Evolutionary conservation across 768 basidiomycete genomes (phyloP).

Genomic region (Rhizopogon vesiculosus): DNA sequence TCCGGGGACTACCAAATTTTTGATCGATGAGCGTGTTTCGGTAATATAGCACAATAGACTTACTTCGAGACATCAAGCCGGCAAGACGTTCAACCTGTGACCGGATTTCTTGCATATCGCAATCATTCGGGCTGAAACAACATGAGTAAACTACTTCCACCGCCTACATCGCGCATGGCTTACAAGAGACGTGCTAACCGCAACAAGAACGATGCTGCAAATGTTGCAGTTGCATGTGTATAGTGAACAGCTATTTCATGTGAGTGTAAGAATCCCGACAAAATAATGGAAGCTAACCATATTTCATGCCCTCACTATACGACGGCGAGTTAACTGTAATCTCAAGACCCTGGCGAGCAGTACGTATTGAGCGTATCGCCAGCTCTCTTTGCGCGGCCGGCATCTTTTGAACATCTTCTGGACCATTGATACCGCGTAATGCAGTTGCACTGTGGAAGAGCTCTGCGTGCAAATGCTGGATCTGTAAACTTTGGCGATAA

Average conservation of each 20-base stretch:
- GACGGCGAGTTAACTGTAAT: conserved; percentile 81
- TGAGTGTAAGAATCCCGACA: conserved; percentile 1
- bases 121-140: conserved; percentile 69
- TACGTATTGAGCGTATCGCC: conserved; percentile 77
- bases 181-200: conserved; percentile 86
- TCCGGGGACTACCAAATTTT: conserved; percentile 63
- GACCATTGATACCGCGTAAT: conserved; percentile 76
- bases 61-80: conserved; percentile 73
- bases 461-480: conserved; percentile 85
- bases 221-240: conserved; percentile 90
- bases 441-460: conserved; percentile 83
- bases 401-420: conserved; percentile 85
- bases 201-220: conserved; percentile 86
- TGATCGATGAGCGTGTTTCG: conserved; percentile 5
- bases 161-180: conserved; percentile 22
- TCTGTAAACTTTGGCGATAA: conserved; percentile 84
- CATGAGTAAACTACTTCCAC: background rate
- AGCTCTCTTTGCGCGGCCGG: conserved; percentile 71
- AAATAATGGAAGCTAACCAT: conserved; percentile 45
- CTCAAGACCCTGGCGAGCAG: conserved; percentile 75
- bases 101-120: conserved; percentile 70
- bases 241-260: conserved; percentile 69
- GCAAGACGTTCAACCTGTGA: conserved; percentile 76
- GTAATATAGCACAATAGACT: conserved; percentile 17
- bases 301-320: conserved; percentile 91